Percentiles rank a stretch among this genome's conserved stretches.
These are phyloP conservation scores for Chenopodium album DNA, from an alignment of 148 eudicot species.

Conservation along the genomic window DNA sequence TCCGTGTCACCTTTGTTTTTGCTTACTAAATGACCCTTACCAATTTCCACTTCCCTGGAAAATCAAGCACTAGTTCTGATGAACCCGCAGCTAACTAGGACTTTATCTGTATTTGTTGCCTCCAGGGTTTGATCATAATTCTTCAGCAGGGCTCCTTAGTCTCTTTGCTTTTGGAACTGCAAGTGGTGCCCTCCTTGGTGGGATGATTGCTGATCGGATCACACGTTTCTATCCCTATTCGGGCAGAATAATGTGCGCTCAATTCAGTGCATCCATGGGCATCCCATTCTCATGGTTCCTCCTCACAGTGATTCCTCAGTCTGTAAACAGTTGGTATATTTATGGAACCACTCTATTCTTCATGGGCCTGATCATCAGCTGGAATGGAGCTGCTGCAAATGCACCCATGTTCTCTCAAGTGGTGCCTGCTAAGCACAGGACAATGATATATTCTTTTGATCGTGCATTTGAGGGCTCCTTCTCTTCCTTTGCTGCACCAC, in stretches of 20 bases:
- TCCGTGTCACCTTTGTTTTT: too few relatives aligned
- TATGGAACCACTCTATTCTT: slow-evolving; percentile 63
- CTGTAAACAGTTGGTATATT: slow-evolving; percentile 49
- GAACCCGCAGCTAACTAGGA: too few relatives aligned
- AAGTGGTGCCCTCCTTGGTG: slow-evolving; percentile 75
- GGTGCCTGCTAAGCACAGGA: slow-evolving; percentile 80
- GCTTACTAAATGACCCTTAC: too few relatives aligned
- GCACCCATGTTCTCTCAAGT: slow-evolving; percentile 96
- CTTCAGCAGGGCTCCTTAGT: slow-evolving; percentile 72
- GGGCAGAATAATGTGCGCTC: slow-evolving; percentile 90
- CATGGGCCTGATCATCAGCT: slow-evolving; percentile 90
- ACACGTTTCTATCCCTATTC: slow-evolving; percentile 59
- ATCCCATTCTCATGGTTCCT: slow-evolving; percentile 87
- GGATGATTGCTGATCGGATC: slow-evolving; percentile 68
- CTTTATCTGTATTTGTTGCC: neutral
- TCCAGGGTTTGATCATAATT: slow-evolving; percentile 79
- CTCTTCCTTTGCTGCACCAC: slow-evolving; percentile 94
- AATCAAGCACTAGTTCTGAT: too few relatives aligned
- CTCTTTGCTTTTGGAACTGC: slow-evolving; percentile 77
- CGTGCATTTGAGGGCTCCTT: slow-evolving; percentile 89
- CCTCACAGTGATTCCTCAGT: slow-evolving; percentile 64
- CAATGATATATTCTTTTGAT: slow-evolving; percentile 95
- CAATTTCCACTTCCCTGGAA: too few relatives aligned
- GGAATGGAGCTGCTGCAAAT: slow-evolving; percentile 79
- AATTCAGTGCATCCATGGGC: slow-evolving; percentile 90